Percentiles rank a stretch among this genome's conserved stretches.
These are phyloP conservation scores for Spathaspora sp. DNA, from an alignment of 1,139 yeast genomes.

Conservation along the genomic window DNA sequence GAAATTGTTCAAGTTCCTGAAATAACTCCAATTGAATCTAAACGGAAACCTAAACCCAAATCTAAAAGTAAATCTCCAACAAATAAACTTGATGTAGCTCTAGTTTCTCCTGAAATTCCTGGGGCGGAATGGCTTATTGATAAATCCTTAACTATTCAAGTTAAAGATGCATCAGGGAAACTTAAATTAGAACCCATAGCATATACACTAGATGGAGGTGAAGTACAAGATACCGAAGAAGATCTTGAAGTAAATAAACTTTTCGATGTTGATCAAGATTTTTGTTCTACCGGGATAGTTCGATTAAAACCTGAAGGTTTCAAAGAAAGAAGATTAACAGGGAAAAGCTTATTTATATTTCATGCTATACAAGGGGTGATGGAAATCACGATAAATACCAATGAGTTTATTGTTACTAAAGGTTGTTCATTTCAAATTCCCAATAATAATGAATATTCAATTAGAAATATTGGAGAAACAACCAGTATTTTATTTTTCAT, in stretches of 20 bases:
- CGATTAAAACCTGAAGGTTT: constrained; percentile 64
- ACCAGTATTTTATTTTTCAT: constrained; percentile 73
- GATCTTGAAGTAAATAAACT: constrained; percentile 64
- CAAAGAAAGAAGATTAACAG: constrained; percentile 42
- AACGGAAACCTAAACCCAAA: neutral
- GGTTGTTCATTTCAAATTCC: constrained; percentile 88
- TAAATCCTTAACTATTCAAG: constrained; percentile 48
- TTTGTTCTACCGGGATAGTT: constrained; percentile 76
- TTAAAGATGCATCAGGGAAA: constrained; percentile 46
- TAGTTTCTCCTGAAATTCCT: constrained; percentile 35
- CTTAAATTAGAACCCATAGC: constrained; percentile 56
- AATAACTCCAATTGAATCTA: constrained; percentile 1
- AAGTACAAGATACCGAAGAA: constrained; percentile 34
- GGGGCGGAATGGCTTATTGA: constrained; percentile 59
- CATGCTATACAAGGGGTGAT: constrained; percentile 70
- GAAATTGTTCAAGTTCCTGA: constrained; percentile 56
- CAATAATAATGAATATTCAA: constrained; percentile 67
- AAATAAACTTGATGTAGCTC: neutral
- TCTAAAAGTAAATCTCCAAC: neutral
- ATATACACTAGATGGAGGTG: constrained; percentile 44
- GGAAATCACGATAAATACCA: constrained; percentile 64
- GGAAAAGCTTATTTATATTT: constrained; percentile 68
- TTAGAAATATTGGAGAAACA: constrained; percentile 56
- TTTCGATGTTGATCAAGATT: constrained; percentile 65
- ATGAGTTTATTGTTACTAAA: constrained; percentile 57